A percentile compares a stretch with the other conserved stretches of the same genome.
These are phyloP conservation scores for Medicago truncatula DNA, from an alignment of 306 rosid genomes.

Conservation along the genomic window MtrunA17r5.0-ANR NC_053043.1:39418501-39419000, in stretches of 20 bases:
- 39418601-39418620: not conserved
- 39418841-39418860: not conserved
- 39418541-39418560: slow-evolving; percentile 86
- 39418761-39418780: slow-evolving; percentile 74
- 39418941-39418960: too few species aligned
- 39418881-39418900: not conserved
- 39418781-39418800: slow-evolving; percentile 74
- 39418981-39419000: too few species aligned
- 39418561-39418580: slow-evolving; percentile 84
- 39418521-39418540: slow-evolving; percentile 94
- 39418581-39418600: slow-evolving; percentile 49
- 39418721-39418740: slow-evolving; percentile 94
- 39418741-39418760: slow-evolving; percentile 80
- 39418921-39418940: too few species aligned
- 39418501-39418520: slow-evolving; percentile 86
- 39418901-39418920: not conserved
- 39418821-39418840: not conserved
- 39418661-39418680: too few species aligned
- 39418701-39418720: slow-evolving; percentile 82
- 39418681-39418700: slow-evolving; percentile 90
- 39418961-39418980: too few species aligned
- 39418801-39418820: slow-evolving; percentile 31
- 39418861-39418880: not conserved
- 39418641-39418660: not conserved
- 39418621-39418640: not conserved